Evolutionary conservation across 192 early-diverging fungal genomes (phyloP), one percentile per base, ranked within the genome.

Genomic region (Coemansia sp.): DNA sequence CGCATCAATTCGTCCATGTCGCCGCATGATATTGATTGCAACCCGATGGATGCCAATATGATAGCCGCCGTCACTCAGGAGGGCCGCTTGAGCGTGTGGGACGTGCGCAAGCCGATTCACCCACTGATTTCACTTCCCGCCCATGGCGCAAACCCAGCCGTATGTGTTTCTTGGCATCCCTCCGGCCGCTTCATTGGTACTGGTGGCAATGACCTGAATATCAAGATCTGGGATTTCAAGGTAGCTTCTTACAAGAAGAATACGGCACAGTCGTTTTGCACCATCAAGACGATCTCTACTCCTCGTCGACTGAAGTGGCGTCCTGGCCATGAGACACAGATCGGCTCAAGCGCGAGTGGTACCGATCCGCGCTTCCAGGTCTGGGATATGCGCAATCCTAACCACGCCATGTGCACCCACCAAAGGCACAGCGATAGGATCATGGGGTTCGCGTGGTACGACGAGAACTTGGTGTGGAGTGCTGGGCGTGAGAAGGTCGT

Each of bases 151-250:
- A 62, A 30, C 68, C 55, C 52, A 0, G 84, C 71, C 7, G 64
- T 67, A 46, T 78, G 75, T 44, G 39, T 85, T 38, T 70, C 78
- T 1, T 85, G 84, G 84, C 78, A 85, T 32, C 79, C 78, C 9
- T 75, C 70, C 16, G 79, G 84, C 16, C 67, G 84, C 10, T 81
- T 80, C 40, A 69, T 86, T 46, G 84, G 70, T 38, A 80, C 71
- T 44, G 80, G 77, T 26, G 77, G 77, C 40, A 78, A 50, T 62
- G 84, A 86, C 38, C 61, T 62, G 37, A 40, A 64, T 6, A 85
- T 85, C 58, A 83, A 71, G 55, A 69, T 86, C 46, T 86, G 80
- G 80, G 84, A 86, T 39, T 60, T 86, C n/a, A 55, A 73, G 26
- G 38, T 50, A 5, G 67, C 46, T 19, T 63, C 62, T 16, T 40